Base-by-base conservation (phyloP, 1,284 basidiomycete species). In the Anthracocystis panici-leucophaei region DNA sequence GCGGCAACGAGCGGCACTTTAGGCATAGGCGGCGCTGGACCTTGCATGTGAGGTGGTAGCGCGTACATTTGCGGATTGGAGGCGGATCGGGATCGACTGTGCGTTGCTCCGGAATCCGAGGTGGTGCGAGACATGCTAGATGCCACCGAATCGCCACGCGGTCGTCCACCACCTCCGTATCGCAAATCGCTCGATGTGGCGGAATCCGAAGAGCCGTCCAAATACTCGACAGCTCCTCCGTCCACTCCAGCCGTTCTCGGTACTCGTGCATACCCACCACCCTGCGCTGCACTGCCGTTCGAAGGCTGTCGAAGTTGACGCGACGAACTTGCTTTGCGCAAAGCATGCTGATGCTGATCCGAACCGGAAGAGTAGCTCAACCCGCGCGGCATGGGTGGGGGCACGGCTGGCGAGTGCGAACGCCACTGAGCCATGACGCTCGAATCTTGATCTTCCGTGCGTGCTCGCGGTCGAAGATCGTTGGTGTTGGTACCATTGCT, bases 401-500 rank as follows among this genome's bases (percentile, higher is more conserved):
- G 61, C 21, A 77, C 61, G 10, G 72, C 74, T 5, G 81, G 81
- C 31, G 79, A 81, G 46, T 80, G 61, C 21, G 74, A 73, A n/a
- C 80, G 41, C 81, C 81, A 82, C 55, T 82, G 81, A 8, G 73
- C 57, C 73, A 82, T 75, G n/a, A 77, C 60, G 20, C 57, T 55
- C 4, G 71, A 75, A 29, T 82, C 79, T 38, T 82, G 80, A 52
- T 82, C 80, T 61, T 80, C 80, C 11, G 80, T 82, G 51, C 75
- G 50, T 2, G 80, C 80, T 9, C 80, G 57, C 2, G 80, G 80
- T 2, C 72, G 51, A 6, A 59, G 29, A 27, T 79, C 79, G 23
- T 49, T 42, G 16, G 53, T 62, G 35, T 21, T 44, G 20, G 11
- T 12, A 16, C 42, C 42, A 14, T 44, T 56, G 55, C 49, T 50